Evolutionary conservation across 805 yeast genomes (phyloP), one percentile per base, ranked within the genome.

Genomic region (Yarrowia divulgata): DNA sequence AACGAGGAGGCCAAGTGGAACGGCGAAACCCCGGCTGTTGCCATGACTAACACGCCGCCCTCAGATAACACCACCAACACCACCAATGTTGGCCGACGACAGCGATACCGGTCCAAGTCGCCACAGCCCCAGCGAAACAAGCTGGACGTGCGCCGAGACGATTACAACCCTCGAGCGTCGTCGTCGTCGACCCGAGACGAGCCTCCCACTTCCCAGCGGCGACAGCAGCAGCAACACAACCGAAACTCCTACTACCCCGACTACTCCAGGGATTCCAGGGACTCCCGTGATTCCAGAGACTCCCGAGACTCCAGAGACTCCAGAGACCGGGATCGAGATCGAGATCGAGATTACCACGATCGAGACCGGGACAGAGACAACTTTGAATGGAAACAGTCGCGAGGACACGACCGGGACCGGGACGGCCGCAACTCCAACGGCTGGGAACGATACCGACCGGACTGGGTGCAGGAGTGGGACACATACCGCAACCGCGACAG

Each of bases 1-100:
- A 49, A 63, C 37, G 68, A 63, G 37, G 68, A 48, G 39, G 68
- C 68, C 18, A 63, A 40, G 29, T 63, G 68, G 68, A 63, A 63
- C 39, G 63, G 63, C 14, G 63, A 42, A 10, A 40, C 63, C 3
- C 46, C 63, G 1, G 23, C 46, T 12, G n/a, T n/a, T 1, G 34
- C 55, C 3, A 4, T n/a, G 19, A 5, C 58, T 13, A 54, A 19
- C 43, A 54, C 43, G 1, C 40, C 43, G 1, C 29, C 60, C 8
- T 37, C 60, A 3, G 60, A 54, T 45, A 37, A 54, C 2, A 19
- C 60, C 12, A 19, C 19, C 45, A 45, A 54, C 18, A 54, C 19
- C 13, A 23, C 18, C 16, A 54, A 23, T 45, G 34, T 13, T 6
- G 8, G 60, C 18, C 4, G 18, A 8, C 45, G 60, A 3, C 60